phyloP scores from a whole-genome alignment of 2,329 filamentous ascomycete species.

The Penicillium sp. region DNA sequence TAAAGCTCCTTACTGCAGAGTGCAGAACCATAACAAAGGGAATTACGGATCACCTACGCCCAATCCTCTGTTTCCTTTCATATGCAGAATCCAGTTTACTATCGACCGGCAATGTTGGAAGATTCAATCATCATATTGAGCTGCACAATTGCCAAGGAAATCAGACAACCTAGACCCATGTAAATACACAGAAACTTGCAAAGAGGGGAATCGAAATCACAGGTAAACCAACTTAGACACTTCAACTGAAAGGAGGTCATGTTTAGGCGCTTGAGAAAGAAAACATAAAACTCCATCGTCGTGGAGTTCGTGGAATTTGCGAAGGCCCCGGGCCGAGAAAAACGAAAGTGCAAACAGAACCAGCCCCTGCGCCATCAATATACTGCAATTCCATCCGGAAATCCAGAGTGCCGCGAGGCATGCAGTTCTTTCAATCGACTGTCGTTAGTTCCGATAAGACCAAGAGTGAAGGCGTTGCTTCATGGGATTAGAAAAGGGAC shows the following conservation, averaged over 20 bases:
- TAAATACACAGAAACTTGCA: slow-evolving; percentile 21
- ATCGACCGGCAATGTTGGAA: background rate
- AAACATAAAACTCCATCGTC: slow-evolving; percentile 18
- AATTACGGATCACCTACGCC: background rate
- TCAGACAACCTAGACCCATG: slow-evolving; percentile 16
- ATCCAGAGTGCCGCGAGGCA: slow-evolving; percentile 21
- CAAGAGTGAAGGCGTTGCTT: slow-evolving; percentile 8
- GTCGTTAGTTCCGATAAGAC: slow-evolving; percentile 17
- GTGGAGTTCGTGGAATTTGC: slow-evolving; percentile 16
- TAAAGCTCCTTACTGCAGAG: too few relatives aligned
- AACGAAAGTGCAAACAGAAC: slow-evolving; percentile 7
- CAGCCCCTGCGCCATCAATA: slow-evolving; percentile 27
- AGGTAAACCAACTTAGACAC: slow-evolving; percentile 11
- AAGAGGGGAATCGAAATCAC: slow-evolving; percentile 31
- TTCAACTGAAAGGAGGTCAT: background rate
- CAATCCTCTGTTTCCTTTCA: background rate
- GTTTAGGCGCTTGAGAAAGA: slow-evolving; percentile 17
- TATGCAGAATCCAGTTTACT: background rate
- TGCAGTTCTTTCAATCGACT: slow-evolving; percentile 27
- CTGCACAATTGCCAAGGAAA: slow-evolving; percentile 10
- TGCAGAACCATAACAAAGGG: background rate
- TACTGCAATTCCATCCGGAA: slow-evolving; percentile 20
- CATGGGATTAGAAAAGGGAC: slow-evolving; percentile 1
- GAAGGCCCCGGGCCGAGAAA: slow-evolving; percentile 1
- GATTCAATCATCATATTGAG: slow-evolving; percentile 13